These are phyloP conservation scores for Trichoderma hamatum DNA, from an alignment of 2,329 filamentous ascomycete species.

Conservation along the genomic window DNA sequence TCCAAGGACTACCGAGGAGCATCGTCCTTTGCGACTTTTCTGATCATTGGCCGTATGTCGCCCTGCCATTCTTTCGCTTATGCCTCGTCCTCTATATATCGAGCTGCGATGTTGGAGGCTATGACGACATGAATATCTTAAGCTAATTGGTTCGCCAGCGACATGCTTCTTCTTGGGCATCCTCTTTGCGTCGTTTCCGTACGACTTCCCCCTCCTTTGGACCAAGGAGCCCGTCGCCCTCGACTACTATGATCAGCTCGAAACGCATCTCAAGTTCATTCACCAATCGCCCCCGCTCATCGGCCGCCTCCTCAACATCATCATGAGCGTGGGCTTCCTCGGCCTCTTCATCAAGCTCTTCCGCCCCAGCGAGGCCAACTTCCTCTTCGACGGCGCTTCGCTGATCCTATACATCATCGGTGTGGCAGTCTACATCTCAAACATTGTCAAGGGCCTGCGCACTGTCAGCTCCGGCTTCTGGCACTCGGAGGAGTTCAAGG, in stretches of 20 bases:
- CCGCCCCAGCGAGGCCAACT: constrained; percentile 88
- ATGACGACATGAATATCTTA: background rate
- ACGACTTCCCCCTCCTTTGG: constrained; percentile 90
- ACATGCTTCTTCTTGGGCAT: constrained; percentile 98
- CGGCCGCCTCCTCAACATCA: constrained; percentile 89
- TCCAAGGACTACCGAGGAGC: constrained; percentile 62
- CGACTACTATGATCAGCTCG: constrained; percentile 79
- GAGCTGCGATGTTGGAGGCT: background rate
- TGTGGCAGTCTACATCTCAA: constrained; percentile 89
- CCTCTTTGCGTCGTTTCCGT: constrained; percentile 94
- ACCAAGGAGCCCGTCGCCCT: constrained; percentile 65
- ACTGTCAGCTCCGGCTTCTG: constrained; percentile 76
- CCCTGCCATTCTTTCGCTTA: constrained; percentile 3
- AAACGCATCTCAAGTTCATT: constrained; percentile 87
- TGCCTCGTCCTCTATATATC: background rate
- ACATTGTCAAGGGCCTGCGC: constrained; percentile 92
- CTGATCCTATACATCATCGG: constrained; percentile 83
- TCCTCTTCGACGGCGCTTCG: constrained; percentile 87
- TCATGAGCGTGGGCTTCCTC: constrained; percentile 81
- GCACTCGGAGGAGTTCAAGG: constrained; percentile 46
- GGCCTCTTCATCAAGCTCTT: constrained; percentile 95
- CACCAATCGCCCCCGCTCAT: constrained; percentile 92
- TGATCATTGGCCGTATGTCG: constrained; percentile 89
- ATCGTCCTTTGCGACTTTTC: constrained; percentile 88
- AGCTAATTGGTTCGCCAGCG: constrained; percentile 51